phyloP scores from a whole-genome alignment of 2,329 filamentous ascomycete genomes.

The Cladosporium cucumerinum region DNA sequence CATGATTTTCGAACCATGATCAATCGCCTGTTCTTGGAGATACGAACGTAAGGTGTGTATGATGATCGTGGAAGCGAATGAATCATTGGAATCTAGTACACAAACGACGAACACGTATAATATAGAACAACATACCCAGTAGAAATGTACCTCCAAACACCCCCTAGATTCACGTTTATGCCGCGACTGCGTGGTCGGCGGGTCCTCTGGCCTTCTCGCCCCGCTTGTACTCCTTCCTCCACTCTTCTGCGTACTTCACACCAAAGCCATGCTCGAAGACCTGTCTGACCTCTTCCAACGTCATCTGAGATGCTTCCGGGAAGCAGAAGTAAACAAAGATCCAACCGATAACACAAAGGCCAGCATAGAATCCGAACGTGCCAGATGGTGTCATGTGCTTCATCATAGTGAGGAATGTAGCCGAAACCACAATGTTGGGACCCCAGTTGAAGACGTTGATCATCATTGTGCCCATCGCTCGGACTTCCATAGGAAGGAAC shows the following conservation, averaged over 20 bases:
- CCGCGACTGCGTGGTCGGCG: neutral
- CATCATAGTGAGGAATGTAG: conserved; percentile 89
- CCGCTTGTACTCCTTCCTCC: conserved; percentile 13
- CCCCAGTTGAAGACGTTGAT: conserved; percentile 84
- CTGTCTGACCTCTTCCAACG: conserved; percentile 8
- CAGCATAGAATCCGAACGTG: conserved; percentile 79
- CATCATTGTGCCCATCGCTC: conserved; percentile 67
- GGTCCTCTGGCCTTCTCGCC: conserved; percentile 8
- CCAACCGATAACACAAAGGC: conserved; percentile 68
- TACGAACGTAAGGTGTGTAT: neutral
- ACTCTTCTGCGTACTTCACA: conserved; percentile 8
- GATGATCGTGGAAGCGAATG: neutral
- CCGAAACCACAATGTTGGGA: conserved; percentile 78
- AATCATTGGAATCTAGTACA: neutral
- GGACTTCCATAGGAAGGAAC: conserved; percentile 71
- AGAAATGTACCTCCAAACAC: neutral
- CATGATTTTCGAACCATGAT: neutral
- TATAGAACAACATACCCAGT: neutral
- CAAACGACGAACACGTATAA: neutral
- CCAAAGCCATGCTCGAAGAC: conserved; percentile 9
- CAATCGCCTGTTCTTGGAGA: neutral
- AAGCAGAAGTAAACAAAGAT: conserved; percentile 25
- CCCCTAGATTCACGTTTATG: neutral
- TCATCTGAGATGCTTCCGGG: conserved; percentile 52
- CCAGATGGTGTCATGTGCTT: conserved; percentile 66